A percentile compares a stretch with the other conserved stretches of the same genome.
Evolutionary conservation across 2,329 filamentous ascomycete species (phyloP).

Genomic region (Orbilia oligospora): DNA sequence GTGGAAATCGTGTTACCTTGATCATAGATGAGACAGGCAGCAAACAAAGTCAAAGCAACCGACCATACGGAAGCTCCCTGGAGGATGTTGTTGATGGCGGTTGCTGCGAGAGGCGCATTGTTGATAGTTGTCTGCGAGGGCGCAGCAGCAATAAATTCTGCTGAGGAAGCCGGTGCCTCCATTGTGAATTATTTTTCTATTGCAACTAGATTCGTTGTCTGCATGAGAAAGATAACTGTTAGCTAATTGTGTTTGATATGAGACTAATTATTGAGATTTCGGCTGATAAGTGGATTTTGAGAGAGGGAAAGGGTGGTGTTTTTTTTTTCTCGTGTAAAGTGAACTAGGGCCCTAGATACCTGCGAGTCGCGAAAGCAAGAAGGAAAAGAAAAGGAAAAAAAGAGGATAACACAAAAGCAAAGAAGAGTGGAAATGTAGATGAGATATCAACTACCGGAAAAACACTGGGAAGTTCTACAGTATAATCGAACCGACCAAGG

Average conservation of each 20-base stretch:
- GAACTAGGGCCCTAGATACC: conserved; percentile 21
- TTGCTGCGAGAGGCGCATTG: conserved; percentile 41
- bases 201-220: neutral
- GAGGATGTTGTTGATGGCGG: conserved; percentile 65
- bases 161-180: conserved; percentile 58
- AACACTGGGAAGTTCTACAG: conserved; percentile 1
- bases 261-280: neutral
- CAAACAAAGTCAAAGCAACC: conserved; percentile 78
- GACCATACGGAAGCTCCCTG: conserved; percentile 76
- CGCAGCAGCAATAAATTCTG: conserved; percentile 49
- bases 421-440: neutral
- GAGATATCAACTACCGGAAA: conserved; percentile 9
- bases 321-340: conserved; percentile 14
- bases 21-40: conserved; percentile 84
- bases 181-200: conserved; percentile 21
- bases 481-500: neutral
- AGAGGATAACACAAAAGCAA: neutral
- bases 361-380: conserved; percentile 12
- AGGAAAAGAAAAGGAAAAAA: neutral
- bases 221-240: conserved; percentile 5
- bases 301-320: neutral
- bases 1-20: conserved; percentile 75
- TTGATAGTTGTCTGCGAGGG: conserved; percentile 52
- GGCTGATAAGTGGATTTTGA: conserved; percentile 4
- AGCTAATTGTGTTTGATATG: conserved; percentile 18